Evolutionary conservation across 2,329 filamentous ascomycete species (phyloP).

Genomic region (Alternaria solani): DNA sequence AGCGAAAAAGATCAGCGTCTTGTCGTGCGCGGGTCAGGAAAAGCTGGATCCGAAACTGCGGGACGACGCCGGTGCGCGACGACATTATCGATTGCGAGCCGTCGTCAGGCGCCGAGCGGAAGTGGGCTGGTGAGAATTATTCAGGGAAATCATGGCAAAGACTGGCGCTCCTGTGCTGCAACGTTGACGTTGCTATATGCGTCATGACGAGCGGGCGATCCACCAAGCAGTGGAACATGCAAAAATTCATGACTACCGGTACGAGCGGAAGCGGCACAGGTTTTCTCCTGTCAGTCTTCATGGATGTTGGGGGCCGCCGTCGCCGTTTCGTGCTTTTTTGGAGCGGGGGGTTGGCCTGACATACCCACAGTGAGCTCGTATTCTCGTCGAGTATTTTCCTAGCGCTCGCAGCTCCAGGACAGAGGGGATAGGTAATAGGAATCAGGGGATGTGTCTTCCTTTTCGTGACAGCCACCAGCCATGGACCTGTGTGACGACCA

Average conservation of each 20-base stretch:
- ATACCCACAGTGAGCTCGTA: slow-evolving; percentile 30
- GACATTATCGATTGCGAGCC: slow-evolving; percentile 33
- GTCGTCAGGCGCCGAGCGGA: slow-evolving; percentile 19
- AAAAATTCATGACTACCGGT: slow-evolving; percentile 9
- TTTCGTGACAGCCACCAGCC: slow-evolving; percentile 14
- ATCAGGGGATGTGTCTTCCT: slow-evolving; percentile 4
- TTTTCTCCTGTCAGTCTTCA: slow-evolving; percentile 1
- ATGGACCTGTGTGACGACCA: slow-evolving; percentile 18
- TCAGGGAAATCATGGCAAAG: slow-evolving; percentile 3
- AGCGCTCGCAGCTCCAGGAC: slow-evolving; percentile 18
- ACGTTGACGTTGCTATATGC: slow-evolving; percentile 14
- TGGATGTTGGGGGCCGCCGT: slow-evolving; percentile 25
- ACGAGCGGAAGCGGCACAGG: slow-evolving; percentile 10
- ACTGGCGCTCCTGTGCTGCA: slow-evolving; percentile 10
- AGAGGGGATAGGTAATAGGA: slow-evolving; percentile 15
- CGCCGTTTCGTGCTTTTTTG: slow-evolving; percentile 13
- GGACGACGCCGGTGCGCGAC: slow-evolving; percentile 10
- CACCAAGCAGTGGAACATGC: slow-evolving; percentile 19
- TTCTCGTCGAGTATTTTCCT: slow-evolving; percentile 23
- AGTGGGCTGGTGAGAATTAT: slow-evolving; percentile 11
- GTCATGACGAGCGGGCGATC: slow-evolving; percentile 23
- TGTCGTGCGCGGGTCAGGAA: slow-evolving; percentile 7
- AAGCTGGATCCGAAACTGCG: slow-evolving; percentile 20
- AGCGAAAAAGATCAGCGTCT: slow-evolving; percentile 21
- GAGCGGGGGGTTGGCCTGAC: slow-evolving; percentile 25